Percentiles rank a stretch among this genome's conserved stretches.
Evolutionary conservation across 257 asterid species (phyloP).

Genomic region (Pogostemon cablin): DNA sequence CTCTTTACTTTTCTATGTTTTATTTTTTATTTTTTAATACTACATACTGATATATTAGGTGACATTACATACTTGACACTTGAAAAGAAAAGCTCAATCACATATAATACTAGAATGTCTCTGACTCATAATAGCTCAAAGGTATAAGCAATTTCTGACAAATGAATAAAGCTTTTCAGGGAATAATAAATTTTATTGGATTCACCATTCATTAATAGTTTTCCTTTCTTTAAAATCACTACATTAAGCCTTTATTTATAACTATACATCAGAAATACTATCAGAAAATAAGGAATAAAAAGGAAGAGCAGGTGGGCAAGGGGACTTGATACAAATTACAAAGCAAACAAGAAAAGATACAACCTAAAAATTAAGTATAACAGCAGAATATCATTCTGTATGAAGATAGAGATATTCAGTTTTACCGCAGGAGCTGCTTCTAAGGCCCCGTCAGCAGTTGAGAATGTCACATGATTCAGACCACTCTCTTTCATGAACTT

Average conservation of each 20-base stretch:
- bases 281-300: not conserved
- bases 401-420: constrained; percentile 18
- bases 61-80: too few species aligned
- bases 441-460: constrained; percentile 98
- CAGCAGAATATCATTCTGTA: constrained; percentile 1
- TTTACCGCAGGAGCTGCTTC: constrained; percentile 99
- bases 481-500: constrained; percentile 90
- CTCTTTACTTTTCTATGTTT: too few species aligned
- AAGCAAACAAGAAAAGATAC: constrained; percentile 9
- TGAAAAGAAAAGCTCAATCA: too few species aligned
- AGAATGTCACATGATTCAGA: constrained; percentile 68
- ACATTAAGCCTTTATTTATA: too few species aligned
- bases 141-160: too few species aligned
- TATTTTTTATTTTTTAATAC: too few species aligned
- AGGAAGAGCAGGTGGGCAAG: not conserved
- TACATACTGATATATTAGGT: too few species aligned
- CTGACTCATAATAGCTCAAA: too few species aligned
- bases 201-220: not conserved
- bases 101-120: too few species aligned
- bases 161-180: too few species aligned
- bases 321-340: not conserved
- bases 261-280: not conserved
- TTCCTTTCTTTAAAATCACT: not conserved
- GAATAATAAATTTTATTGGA: too few species aligned
- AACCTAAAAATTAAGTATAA: not conserved